Conservation (phyloP, 169 alveolate species). For the Plasmodium berghei region DNA sequence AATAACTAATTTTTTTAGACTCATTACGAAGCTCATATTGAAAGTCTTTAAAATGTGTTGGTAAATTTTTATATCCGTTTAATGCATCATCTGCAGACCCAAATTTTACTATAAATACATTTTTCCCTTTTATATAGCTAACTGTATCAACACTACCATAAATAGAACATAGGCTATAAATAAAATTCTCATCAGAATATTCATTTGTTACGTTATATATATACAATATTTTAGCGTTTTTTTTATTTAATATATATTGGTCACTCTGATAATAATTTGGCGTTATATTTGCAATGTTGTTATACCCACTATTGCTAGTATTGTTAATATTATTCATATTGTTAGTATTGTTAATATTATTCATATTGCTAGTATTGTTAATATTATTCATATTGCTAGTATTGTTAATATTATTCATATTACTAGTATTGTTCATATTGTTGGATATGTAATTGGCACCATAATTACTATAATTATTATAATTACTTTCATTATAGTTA, state of each 20-base stretch:
- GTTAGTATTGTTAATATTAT: not conserved
- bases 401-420: not conserved
- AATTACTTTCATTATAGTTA: not conserved
- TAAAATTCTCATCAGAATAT: constrained; percentile 62
- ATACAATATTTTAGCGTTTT: constrained; percentile 55
- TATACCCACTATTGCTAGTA: not conserved
- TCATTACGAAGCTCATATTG: constrained; percentile 59
- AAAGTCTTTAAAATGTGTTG: constrained; percentile 40
- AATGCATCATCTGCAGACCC: constrained; percentile 50
- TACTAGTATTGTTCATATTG: not conserved
- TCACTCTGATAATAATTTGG: constrained; percentile 18
- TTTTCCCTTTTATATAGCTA: constrained; percentile 66
- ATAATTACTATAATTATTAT: not conserved
- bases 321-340: not conserved
- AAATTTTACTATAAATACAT: constrained; percentile 56
- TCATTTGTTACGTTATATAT: constrained; percentile 51
- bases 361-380: not conserved
- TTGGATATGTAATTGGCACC: not conserved
- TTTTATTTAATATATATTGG: constrained; percentile 47
- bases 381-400: not conserved
- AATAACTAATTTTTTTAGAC: constrained; percentile 63
- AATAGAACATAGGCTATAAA: constrained; percentile 54
- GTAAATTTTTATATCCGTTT: constrained; percentile 53
- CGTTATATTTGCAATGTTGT: not conserved
- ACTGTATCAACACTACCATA: constrained; percentile 70